These are phyloP conservation scores for Rhizopogon vinicolor DNA, from an alignment of 768 basidiomycete genomes.

Conservation along the genomic window DNA sequence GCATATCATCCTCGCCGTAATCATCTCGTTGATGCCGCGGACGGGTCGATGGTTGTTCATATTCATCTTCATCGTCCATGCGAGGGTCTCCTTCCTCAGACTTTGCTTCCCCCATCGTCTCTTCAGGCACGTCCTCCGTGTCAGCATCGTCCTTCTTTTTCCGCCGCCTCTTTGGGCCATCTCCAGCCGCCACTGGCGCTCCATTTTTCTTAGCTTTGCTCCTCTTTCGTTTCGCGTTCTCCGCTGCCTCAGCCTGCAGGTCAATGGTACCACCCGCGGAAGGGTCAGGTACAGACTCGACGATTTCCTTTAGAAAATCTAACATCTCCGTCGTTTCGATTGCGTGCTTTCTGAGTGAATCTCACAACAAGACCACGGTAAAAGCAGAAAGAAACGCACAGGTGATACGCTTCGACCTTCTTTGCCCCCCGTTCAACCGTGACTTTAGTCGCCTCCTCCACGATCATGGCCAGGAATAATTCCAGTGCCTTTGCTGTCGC, in stretches of 20 bases:
- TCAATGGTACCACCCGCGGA: slow-evolving; percentile 78
- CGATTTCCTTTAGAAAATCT: slow-evolving; percentile 93
- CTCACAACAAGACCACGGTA: slow-evolving; percentile 1
- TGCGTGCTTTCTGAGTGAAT: slow-evolving; percentile 73
- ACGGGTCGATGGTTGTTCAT: slow-evolving; percentile 32
- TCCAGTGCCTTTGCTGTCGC: slow-evolving; percentile 87
- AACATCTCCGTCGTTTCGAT: slow-evolving; percentile 84
- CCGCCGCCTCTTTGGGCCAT: slow-evolving; percentile 41
- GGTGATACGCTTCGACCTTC: slow-evolving; percentile 88
- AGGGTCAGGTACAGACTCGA: slow-evolving; percentile 82
- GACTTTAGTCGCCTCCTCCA: slow-evolving; percentile 80
- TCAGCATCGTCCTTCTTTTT: slow-evolving; percentile 43
- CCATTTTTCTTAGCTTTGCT: slow-evolving; percentile 50
- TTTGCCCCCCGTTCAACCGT: slow-evolving; percentile 74
- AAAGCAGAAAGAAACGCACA: slow-evolving; percentile 53
- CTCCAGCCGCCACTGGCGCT: slow-evolving; percentile 28
- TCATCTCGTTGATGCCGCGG: slow-evolving; percentile 37
- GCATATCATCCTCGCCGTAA: slow-evolving; percentile 31
- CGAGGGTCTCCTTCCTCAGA: slow-evolving; percentile 32
- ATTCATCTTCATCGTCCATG: slow-evolving; percentile 40
- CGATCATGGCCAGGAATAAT: slow-evolving; percentile 80
- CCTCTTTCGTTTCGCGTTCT: slow-evolving; percentile 54
- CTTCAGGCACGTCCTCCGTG: slow-evolving; percentile 29
- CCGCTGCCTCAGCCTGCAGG: slow-evolving; percentile 55
- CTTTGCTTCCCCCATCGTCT: slow-evolving; percentile 31